A percentile compares a stretch with the other conserved stretches of the same genome.
These are phyloP conservation scores for Plantago elongata DNA, from an alignment of 257 asterid genomes.

Conservation along the genomic window DNA sequence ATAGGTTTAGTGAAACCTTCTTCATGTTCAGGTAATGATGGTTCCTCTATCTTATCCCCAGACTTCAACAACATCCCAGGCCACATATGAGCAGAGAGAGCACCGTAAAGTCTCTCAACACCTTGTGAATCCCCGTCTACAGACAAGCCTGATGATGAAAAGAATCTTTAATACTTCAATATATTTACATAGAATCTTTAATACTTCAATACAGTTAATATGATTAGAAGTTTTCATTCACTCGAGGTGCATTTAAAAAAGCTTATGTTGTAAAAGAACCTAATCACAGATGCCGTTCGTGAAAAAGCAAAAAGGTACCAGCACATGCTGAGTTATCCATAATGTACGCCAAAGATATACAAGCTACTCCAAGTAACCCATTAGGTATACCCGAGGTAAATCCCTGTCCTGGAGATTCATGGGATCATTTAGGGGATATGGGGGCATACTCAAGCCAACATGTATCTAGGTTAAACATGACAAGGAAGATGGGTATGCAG, in stretches of 20 bases:
- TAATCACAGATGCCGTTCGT: too few species aligned
- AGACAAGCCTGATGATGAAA: conserved; percentile 37
- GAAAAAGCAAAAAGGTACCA: too few species aligned
- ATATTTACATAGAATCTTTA: conserved; percentile 4
- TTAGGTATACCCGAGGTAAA: too few species aligned
- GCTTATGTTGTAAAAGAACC: background rate
- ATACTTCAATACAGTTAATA: background rate
- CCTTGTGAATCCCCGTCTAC: conserved; percentile 92
- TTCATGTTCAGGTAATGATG: conserved; percentile 71
- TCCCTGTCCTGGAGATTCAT: too few species aligned
- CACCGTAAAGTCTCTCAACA: conserved; percentile 76
- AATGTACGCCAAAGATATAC: too few species aligned
- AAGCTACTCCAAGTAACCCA: too few species aligned
- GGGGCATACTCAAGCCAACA: too few species aligned
- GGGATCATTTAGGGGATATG: too few species aligned
- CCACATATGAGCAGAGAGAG: conserved; percentile 96
- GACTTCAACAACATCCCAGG: conserved; percentile 94
- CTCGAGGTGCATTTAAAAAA: background rate
- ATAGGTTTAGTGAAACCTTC: conserved; percentile 42
- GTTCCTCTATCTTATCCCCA: conserved; percentile 74
- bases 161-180: background rate
- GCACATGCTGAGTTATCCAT: too few species aligned
- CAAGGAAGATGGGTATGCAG: too few species aligned
- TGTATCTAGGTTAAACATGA: too few species aligned
- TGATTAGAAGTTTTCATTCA: background rate